Conservation (phyloP, 805 yeast genomes). For the Saccharomycopsis malanga region DNA sequence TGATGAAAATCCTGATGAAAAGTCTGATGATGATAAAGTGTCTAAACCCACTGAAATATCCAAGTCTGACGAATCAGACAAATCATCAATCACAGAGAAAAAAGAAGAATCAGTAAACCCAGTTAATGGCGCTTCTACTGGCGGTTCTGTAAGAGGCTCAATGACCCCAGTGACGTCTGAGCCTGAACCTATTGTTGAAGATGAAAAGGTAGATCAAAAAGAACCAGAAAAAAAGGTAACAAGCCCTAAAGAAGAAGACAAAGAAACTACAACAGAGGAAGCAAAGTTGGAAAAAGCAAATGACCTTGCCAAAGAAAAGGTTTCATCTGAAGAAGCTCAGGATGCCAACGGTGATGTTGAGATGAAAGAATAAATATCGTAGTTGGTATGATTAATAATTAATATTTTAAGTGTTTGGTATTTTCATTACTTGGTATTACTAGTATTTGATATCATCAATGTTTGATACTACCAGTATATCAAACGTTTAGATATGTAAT, state of each 20-base stretch:
- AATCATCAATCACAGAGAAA: not conserved
- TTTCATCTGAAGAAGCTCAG: not conserved
- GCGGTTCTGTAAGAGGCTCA: no score
- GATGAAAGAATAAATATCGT: not conserved
- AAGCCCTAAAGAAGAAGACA: not conserved
- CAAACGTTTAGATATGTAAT: not conserved
- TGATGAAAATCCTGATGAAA: not conserved
- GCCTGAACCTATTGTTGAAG: no score
- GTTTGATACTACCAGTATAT: not conserved
- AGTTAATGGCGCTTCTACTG: not conserved
- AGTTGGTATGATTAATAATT: not conserved
- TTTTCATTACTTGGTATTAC: not conserved
- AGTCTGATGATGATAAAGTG: not conserved
- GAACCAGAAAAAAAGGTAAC: not conserved
- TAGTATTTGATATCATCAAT: not conserved
- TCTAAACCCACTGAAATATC: no score
- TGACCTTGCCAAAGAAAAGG: not conserved
- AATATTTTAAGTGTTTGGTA: not conserved
- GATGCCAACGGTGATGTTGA: not conserved
- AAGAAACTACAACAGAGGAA: no score
- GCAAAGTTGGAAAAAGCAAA: not conserved
- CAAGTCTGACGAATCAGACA: not conserved
- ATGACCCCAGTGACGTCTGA: no score
- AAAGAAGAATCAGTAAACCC: not conserved
- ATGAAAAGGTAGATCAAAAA: not conserved